Evolutionary conservation across 2,329 filamentous ascomycete genomes (phyloP), one percentile per base, ranked within the genome.

Genomic region (Neonectria faginata): DNA sequence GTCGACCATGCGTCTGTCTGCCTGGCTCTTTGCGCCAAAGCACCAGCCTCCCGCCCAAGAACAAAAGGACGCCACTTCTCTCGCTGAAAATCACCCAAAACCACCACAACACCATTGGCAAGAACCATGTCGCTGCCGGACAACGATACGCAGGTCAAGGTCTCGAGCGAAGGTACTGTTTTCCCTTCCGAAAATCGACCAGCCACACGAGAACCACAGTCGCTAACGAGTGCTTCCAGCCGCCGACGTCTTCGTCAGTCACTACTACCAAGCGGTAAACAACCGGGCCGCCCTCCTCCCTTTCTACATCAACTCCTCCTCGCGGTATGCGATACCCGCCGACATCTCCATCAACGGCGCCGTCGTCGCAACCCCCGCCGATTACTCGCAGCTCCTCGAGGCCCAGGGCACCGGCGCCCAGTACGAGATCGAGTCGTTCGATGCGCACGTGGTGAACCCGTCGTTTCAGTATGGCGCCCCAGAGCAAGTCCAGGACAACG

Each of bases 261-360:
- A 86, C 67, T 97, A 91, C 82, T 97, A 97, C 81, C 83, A 85
- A 29, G 86, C 91, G n/a, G 82, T 97, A 56, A 89, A 91, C 78
- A 85, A 84, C 63, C 84, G 93, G 44, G 75, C 85, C 33, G 80
- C 81, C 8, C 85, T 97, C 14, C 76, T 85, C 18, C 80, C 82
- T n/a, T 97, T 90, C 83, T 97, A 97, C 83, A 81, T 89, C 69
- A 86, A 87, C 75, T 79, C 84, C 55, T 86, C 86, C 25, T 70
- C 84, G 11, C 81, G 84, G 64, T 86, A 88, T 67, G 74, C 77
- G 12, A 80, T 85, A n/a, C 82, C 83, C 36, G 85, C 92, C 56
- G 88, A 89, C 75, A 94, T 97, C 73, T 87, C 89, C 73, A 90
- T 94, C 84, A 97, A 97, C 80, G 93, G 94, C 72, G 89, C 89